These are phyloP conservation scores for Russula brevipes DNA, from an alignment of 768 basidiomycete genomes.

Conservation along the genomic window DNA sequence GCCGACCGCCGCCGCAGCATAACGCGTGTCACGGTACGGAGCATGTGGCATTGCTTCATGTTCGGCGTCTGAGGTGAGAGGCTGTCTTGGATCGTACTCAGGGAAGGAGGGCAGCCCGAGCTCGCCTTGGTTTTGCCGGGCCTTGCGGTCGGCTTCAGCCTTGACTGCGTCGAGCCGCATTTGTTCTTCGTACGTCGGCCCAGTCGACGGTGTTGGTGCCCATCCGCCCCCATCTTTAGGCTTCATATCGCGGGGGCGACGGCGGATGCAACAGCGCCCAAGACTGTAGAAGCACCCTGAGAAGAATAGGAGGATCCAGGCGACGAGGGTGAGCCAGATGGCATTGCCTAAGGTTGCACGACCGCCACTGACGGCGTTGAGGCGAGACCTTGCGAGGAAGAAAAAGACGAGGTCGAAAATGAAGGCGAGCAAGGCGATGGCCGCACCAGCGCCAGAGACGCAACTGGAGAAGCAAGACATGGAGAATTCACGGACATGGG, in stretches of 20 bases:
- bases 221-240: slow-evolving; percentile 25
- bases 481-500: slow-evolving; percentile 81
- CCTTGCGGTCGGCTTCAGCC: slow-evolving; percentile 81
- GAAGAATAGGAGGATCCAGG: slow-evolving; percentile 83
- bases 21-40: slow-evolving; percentile 43
- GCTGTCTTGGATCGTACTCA: slow-evolving; percentile 56
- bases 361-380: slow-evolving; percentile 69
- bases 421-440: slow-evolving; percentile 78
- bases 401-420: slow-evolving; percentile 91
- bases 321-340: slow-evolving; percentile 86
- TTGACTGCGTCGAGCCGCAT: slow-evolving; percentile 81
- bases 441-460: slow-evolving; percentile 75
- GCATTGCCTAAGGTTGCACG: slow-evolving; percentile 79
- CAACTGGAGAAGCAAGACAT: slow-evolving; percentile 80
- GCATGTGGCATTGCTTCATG: slow-evolving; percentile 34
- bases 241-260: slow-evolving; percentile 42
- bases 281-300: slow-evolving; percentile 83
- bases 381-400: slow-evolving; percentile 80
- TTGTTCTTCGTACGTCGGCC: slow-evolving; percentile 49
- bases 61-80: slow-evolving; percentile 56
- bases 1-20: slow-evolving; percentile 58
- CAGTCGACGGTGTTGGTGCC: slow-evolving; percentile 25
- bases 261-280: slow-evolving; percentile 78
- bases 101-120: slow-evolving; percentile 70
- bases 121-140: slow-evolving; percentile 53